phyloP scores from a whole-genome alignment of 2,329 filamentous ascomycete species.

The Ceratocystis cacaofunesta region DNA sequence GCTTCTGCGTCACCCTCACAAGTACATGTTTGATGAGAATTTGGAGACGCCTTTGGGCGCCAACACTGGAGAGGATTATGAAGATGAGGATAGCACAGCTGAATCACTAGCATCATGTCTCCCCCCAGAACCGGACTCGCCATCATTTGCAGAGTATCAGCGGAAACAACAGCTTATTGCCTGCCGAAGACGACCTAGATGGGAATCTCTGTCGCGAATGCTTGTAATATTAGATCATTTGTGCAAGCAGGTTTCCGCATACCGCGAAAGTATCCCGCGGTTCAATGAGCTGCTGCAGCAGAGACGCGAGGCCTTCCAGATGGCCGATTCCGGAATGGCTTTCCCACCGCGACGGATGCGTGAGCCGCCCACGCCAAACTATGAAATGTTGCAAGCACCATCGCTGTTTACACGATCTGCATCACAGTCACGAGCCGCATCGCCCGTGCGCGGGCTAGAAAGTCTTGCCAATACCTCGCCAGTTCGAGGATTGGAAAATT shows the following conservation, averaged over 20 bases:
- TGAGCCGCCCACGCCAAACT: constrained; percentile 18
- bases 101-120: constrained; percentile 21
- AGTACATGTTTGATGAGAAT: constrained; percentile 38
- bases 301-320: constrained; percentile 48
- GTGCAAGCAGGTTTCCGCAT: constrained; percentile 45
- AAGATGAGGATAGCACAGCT: constrained; percentile 25
- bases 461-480: constrained; percentile 1
- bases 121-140: constrained; percentile 28
- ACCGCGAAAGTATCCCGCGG: constrained; percentile 49
- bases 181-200: constrained; percentile 40
- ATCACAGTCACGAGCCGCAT: constrained; percentile 29
- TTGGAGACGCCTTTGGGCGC: not conserved
- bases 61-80: constrained; percentile 31
- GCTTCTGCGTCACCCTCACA: constrained; percentile 60
- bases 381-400: constrained; percentile 16
- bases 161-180: constrained; percentile 14
- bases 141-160: constrained; percentile 28
- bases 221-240: constrained; percentile 44
- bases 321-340: constrained; percentile 35
- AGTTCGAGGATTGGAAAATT: constrained; percentile 35
- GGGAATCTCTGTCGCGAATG: constrained; percentile 39
- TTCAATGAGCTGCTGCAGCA: constrained; percentile 59
- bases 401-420: constrained; percentile 26
- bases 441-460: constrained; percentile 36
- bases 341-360: constrained; percentile 22